Evolutionary conservation across 331 rosid species (phyloP).

Genomic region (Malus hybrid): DNA sequence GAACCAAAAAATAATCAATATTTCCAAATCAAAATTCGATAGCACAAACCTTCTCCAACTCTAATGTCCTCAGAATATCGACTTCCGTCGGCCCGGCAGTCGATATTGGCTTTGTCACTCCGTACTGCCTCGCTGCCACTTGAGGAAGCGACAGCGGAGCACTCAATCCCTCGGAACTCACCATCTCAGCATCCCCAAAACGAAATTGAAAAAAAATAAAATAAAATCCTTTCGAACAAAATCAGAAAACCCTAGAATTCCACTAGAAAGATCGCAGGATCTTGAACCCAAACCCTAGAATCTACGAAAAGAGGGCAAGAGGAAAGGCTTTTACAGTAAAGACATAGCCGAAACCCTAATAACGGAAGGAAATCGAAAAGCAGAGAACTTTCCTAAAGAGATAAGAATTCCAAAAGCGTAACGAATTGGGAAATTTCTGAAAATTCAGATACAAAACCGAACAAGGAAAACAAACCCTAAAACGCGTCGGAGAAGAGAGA

Average conservation of each 20-base stretch:
- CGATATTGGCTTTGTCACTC: slow-evolving; percentile 68
- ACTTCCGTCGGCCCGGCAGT: slow-evolving; percentile 26
- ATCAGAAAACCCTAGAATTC: not conserved
- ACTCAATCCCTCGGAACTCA: slow-evolving; percentile 39
- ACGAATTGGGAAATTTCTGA: not conserved
- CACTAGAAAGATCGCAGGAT: not conserved
- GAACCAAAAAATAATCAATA: not conserved
- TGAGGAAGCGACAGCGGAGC: slow-evolving; percentile 16
- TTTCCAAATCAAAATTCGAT: not conserved
- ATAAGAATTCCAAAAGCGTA: not conserved
- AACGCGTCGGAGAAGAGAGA: not conserved
- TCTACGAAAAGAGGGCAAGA: too few relatives aligned
- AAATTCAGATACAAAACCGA: not conserved
- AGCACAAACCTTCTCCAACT: not conserved
- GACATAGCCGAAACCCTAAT: not conserved
- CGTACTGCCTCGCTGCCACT: slow-evolving; percentile 30
- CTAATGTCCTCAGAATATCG: too few relatives aligned
- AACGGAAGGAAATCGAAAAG: not conserved
- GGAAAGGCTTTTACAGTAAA: not conserved
- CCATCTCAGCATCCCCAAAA: slow-evolving; percentile 31
- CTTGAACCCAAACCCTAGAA: slow-evolving; percentile 12
- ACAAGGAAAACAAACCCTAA: not conserved
- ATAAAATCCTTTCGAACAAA: not conserved
- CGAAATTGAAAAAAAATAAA: not conserved
- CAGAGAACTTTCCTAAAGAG: not conserved